Evolutionary conservation across 352 stramenopile genomes (phyloP), one percentile per base, ranked within the genome.

Genomic region (Globisporangium polare): DNA sequence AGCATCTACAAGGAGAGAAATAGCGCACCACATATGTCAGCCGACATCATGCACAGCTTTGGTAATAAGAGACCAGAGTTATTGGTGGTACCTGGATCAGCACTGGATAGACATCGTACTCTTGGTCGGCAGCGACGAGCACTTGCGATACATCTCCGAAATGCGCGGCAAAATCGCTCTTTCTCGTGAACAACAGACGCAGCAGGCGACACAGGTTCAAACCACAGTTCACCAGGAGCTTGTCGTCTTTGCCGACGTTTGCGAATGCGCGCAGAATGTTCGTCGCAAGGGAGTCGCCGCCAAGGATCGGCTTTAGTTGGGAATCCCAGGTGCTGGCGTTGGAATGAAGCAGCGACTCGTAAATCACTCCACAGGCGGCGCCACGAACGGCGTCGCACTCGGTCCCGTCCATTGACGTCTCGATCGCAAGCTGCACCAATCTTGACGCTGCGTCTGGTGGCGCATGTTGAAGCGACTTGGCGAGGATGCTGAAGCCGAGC

Each of bases 301-400:
- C 60, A 2, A 73, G 63, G 27, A 60, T 59, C 29, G 58, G 52
- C 17, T 60, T 31, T 8, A 81, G 51, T 22, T 54, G 58, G 26
- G 31, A 67, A 49, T 33, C 56, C n/a, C n/a, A n/a, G 22, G 41
- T 22, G 15, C 51, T 15, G 33, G 22, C 39, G 6, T 74, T 58
- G 20, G 64, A 78, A 12, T 29, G 63, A 39, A 72, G n/a, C 58
- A 87, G 50, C 22, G 73, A 63, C 24, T 66, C 67, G 22, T 55
- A 64, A 31, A 83, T 59, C 29, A 68, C 52, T 22, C 47, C 42
- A 46, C 75, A 78, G 18, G 77, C 77, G 51, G 75, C 67, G 22
- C 71, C 70, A 18, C 82, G 78, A 13, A 89, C 82, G 20, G 66
- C 67, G 61, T 91, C 82, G 31, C 72, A 70, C 31, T 91, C 82